Conservation (phyloP, 148 eudicot species). For the Arbutus unedo region DNA sequence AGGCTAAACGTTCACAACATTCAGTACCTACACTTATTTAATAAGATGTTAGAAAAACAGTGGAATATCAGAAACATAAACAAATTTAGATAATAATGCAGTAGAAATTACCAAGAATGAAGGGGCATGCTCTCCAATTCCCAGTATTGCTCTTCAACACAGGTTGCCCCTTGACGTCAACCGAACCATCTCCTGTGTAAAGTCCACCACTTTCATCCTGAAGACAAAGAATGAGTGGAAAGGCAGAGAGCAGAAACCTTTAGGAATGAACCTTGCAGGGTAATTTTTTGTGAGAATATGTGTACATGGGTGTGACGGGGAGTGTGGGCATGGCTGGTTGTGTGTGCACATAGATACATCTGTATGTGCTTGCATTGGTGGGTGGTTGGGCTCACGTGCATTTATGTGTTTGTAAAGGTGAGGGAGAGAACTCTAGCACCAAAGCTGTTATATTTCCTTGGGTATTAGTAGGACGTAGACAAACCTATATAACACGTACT, state of each 20-base stretch:
- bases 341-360: background rate
- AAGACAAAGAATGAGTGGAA: background rate
- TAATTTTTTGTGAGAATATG: background rate
- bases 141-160: conserved; percentile 68
- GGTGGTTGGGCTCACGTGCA: too few species aligned
- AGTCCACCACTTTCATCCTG: conserved; percentile 43
- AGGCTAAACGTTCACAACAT: conserved; percentile 86
- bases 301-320: background rate
- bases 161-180: conserved; percentile 65
- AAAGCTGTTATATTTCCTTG: too few species aligned
- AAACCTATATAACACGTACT: background rate
- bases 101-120: conserved; percentile 57
- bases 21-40: conserved; percentile 51
- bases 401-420: too few species aligned
- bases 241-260: conserved; percentile 1
- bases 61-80: background rate
- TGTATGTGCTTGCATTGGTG: too few species aligned
- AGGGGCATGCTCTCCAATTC: conserved; percentile 86
- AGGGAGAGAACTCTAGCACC: too few species aligned
- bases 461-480: background rate
- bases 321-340: background rate
- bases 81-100: background rate
- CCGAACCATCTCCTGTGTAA: conserved; percentile 81
- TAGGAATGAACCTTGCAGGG: background rate
- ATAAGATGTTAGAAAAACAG: conserved; percentile 1